Base-by-base conservation (phyloP, 2,329 filamentous ascomycete genomes). In the Neopestalotiopsis sp. region DNA sequence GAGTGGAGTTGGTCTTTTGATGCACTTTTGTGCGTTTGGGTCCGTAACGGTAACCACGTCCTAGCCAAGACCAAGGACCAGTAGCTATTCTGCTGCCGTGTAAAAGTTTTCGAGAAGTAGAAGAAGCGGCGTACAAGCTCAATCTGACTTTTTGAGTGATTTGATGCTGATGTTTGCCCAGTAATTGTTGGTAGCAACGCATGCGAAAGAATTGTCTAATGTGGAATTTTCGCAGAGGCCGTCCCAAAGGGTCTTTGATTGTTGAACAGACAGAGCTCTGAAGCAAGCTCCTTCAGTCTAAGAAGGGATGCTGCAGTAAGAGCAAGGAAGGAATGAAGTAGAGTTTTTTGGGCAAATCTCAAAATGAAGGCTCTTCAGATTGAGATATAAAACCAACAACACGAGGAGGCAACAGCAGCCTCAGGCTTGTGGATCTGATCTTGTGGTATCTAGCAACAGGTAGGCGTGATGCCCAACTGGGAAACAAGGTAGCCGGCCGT, bases 1-100 rank as follows among this genome's bases (percentile, higher is more conserved):
- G 64, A 32, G 49, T 66, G 64, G 49, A 14, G 64, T 10, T 53
- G 34, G 34, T 38, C 28, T 20, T 66, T 58, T n/a, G 49, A 34
- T 38, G 9, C 20, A 65, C 38, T 65, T 32, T 34, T 24, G 45
- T 34, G 45, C 14, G 40, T 34, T 53, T n/a, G 62, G 45, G 24
- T 7, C 9, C 28, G n/a, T 20, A 34, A 20, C 38, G 38, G n/a
- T 20, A 38, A 38, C 34, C 34, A 7, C 34, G 34, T 38, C 34
- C 34, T 10, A 38, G 10, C 34, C 6, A 38, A 38, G 13, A 7
- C 34, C 6, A 38, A 38, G 13, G 30, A 59, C 28, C 13, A 14
- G 24, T 5, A 34, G 28, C 30, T 59, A n/a, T 59, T 5, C 30
- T n/a, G 30, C 32, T 13, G 32, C 6, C 4, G 59, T n/a, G 59